Conservation (phyloP, 2,329 filamentous ascomycete species). For the Pseudogymnoascus sp. region DNA sequence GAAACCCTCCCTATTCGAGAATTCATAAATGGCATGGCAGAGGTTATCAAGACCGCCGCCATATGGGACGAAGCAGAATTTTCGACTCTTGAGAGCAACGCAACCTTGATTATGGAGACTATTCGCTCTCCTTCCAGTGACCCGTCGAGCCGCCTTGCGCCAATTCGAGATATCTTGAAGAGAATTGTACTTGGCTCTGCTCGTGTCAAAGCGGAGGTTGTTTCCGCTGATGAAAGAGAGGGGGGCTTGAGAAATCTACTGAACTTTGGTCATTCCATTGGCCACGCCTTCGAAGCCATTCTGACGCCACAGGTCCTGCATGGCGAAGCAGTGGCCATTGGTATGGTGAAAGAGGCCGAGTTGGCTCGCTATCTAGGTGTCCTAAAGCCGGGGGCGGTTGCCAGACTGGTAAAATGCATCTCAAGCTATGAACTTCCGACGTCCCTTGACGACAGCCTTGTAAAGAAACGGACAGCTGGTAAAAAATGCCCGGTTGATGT, state of each 20-base stretch:
- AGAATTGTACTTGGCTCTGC: slow-evolving; percentile 82
- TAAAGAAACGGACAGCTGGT: slow-evolving; percentile 73
- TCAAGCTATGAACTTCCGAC: slow-evolving; percentile 88
- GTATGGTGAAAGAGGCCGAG: slow-evolving; percentile 97
- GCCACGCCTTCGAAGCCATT: slow-evolving; percentile 92
- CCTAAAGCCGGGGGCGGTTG: slow-evolving; percentile 77
- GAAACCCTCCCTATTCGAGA: slow-evolving; percentile 84
- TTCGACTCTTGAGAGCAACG: slow-evolving; percentile 72
- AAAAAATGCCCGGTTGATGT: slow-evolving; percentile 83
- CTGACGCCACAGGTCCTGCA: slow-evolving; percentile 92
- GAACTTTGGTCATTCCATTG: slow-evolving; percentile 97
- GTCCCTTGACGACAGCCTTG: slow-evolving; percentile 72
- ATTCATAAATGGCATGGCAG: slow-evolving; percentile 98
- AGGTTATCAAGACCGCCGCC: slow-evolving; percentile 94
- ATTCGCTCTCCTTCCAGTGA: slow-evolving; percentile 54
- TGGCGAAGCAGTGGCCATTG: slow-evolving; percentile 91
- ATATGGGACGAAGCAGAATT: slow-evolving; percentile 93
- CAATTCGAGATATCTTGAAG: slow-evolving; percentile 64
- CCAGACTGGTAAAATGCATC: slow-evolving; percentile 85
- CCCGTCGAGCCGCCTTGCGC: slow-evolving; percentile 49
- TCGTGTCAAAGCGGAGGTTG: slow-evolving; percentile 88
- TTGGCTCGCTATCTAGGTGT: slow-evolving; percentile 82
- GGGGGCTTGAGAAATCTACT: slow-evolving; percentile 88
- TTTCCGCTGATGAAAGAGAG: slow-evolving; percentile 89
- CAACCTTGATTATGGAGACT: slow-evolving; percentile 64